Percentiles rank a stretch among this genome's conserved stretches.
phyloP scores from a whole-genome alignment of 2,329 filamentous ascomycete species.

The Xylaria sp. region DNA sequence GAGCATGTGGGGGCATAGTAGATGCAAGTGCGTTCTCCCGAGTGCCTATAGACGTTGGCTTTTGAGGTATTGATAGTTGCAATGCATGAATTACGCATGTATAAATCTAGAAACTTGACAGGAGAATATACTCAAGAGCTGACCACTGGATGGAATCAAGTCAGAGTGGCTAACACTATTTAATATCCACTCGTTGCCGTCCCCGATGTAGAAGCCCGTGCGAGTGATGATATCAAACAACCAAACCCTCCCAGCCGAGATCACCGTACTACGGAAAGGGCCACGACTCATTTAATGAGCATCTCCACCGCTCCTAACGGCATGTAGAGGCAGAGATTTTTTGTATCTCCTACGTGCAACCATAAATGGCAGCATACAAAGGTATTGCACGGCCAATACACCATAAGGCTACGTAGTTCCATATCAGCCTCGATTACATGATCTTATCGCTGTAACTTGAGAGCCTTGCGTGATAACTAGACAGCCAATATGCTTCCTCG shows the following conservation, averaged over 20 bases:
- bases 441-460: background rate
- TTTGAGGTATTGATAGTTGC: background rate
- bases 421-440: background rate
- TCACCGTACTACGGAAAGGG: background rate
- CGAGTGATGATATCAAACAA: background rate
- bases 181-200: conserved; percentile 9
- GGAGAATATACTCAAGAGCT: background rate
- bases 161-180: background rate
- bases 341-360: background rate
- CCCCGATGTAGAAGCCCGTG: background rate
- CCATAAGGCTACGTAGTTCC: background rate
- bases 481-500: background rate
- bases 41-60: too few species aligned
- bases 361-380: background rate
- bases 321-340: background rate
- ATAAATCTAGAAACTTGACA: background rate
- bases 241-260: background rate
- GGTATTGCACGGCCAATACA: background rate
- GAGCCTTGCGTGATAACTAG: background rate
- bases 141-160: background rate
- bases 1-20: background rate
- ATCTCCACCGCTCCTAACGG: background rate
- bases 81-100: background rate
- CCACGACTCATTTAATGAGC: background rate
- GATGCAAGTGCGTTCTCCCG: background rate